Percentiles rank a stretch among this genome's conserved stretches.
Evolutionary conservation across 1,284 basidiomycete species (phyloP).

Genomic region (Kalmanozyma brasiliensis): DNA sequence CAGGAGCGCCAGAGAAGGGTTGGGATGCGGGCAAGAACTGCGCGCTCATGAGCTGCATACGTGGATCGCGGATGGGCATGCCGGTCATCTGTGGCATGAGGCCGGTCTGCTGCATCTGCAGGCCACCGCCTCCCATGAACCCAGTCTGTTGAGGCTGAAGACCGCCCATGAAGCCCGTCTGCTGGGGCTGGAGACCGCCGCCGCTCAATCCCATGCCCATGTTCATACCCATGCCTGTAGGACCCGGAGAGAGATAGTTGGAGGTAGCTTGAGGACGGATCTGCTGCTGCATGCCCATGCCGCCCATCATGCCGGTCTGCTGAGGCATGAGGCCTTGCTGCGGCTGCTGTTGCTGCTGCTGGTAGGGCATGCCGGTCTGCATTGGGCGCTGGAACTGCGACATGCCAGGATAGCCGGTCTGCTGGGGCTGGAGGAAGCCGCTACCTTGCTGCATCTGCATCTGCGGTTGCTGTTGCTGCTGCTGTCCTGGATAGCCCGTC

Average conservation of each 20-base stretch:
- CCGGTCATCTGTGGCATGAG: conserved; percentile 67
- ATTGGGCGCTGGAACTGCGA: conserved; percentile 56
- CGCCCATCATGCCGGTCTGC: conserved; percentile 43
- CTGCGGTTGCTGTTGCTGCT: conserved; percentile 50
- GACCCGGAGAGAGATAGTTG: conserved; percentile 40
- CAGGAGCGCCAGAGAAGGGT: conserved; percentile 64
- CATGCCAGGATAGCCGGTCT: conserved; percentile 53
- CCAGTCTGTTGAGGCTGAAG: conserved; percentile 56
- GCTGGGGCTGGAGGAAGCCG: conserved; percentile 52
- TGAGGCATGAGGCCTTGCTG: conserved; percentile 38
- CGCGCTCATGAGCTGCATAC: conserved; percentile 66
- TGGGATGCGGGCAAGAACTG: conserved; percentile 67
- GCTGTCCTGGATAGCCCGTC: conserved; percentile 55
- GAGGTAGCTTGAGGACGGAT: conserved; percentile 34
- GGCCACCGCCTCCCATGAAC: conserved; percentile 47
- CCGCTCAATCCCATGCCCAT: conserved; percentile 32
- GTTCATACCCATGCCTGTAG: conserved; percentile 52
- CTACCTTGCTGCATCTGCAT: conserved; percentile 40
- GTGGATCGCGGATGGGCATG: conserved; percentile 64
- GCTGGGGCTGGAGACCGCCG: conserved; percentile 51
- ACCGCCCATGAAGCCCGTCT: conserved; percentile 55
- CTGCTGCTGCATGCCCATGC: conserved; percentile 38
- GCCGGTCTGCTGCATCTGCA: conserved; percentile 60
- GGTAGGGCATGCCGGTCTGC: conserved; percentile 43
- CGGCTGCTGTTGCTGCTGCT: conserved; percentile 36